Evolutionary conservation across 441 rosid genomes (phyloP), one percentile per base, ranked within the genome.

Genomic region (Viola pubescens): DNA sequence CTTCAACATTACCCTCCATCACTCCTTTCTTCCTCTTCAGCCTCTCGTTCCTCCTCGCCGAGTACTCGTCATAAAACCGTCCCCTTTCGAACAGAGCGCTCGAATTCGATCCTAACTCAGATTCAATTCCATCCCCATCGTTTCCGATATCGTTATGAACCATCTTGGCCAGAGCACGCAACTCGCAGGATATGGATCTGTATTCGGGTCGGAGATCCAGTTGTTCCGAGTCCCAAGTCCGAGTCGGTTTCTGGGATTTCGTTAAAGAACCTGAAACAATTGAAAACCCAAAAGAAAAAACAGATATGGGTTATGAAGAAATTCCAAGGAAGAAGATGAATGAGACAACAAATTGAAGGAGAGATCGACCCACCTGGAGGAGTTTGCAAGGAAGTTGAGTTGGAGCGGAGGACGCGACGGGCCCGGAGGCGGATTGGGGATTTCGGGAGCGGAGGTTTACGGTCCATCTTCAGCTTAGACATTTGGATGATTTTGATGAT

Each of bases 21-120:
- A 67, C 85, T 5, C 70, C 67, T 57, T 66, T 82, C 82, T 83
- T 94, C 70, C 84, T 75, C 73, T 50, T 84, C 75, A 94, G 75
- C 75, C 86, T 68, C 79, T 94, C 98, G 62, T 84, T 89, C 68
- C 98, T 86, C 66, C 81, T 74, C 0, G 96, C 96, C 0, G 96
- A 74, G 56, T 94, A 94, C 73, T 75, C 81, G 0, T 89, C 95
- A 46, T 89, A 94, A 40, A 89, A 81, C 70, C 86, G 84, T 44
- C 98, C 98, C 60, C 97, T 83, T 75, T 86, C 87, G 58, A 82
- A 83, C 6, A 81, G 39, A 7, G 84, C 70, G 71, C 64, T 73
- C 2, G 83, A 68, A 9, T 73, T 65, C 0, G 60, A 57, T 8
- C 69, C 63, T 9, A 13, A 3, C 47, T 62, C 68, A 2, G 44